Evolutionary conservation across 1,284 basidiomycete genomes (phyloP).

Genomic region (Melampsora larici-populina): DNA sequence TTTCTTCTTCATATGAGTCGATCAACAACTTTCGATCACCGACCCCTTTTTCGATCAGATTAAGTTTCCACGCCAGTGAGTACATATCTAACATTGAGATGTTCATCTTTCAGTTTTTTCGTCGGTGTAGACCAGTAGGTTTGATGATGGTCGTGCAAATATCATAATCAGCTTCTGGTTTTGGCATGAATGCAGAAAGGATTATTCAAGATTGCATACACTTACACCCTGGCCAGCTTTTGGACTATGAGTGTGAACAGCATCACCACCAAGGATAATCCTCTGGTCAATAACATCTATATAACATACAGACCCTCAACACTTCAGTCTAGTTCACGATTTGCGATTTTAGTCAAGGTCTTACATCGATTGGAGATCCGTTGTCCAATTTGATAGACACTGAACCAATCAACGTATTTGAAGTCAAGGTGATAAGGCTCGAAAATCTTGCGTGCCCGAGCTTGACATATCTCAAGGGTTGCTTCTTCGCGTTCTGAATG

Average conservation of each 20-base stretch:
- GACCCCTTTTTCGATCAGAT: conserved; percentile 55
- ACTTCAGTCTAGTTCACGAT: not conserved
- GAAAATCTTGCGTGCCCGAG: conserved; percentile 55
- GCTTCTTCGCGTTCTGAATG: conserved; percentile 50
- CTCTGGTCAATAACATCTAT: conserved; percentile 51
- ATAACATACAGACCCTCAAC: conserved; percentile 46
- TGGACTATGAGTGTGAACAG: conserved; percentile 56
- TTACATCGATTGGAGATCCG: conserved; percentile 45
- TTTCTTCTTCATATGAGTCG: conserved; percentile 55
- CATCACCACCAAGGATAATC: conserved; percentile 55
- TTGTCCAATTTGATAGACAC: conserved; percentile 54
- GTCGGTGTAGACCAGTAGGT: conserved; percentile 25
- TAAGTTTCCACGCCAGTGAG: conserved; percentile 56
- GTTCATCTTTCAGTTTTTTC: conserved; percentile 51
- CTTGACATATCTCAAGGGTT: conserved; percentile 53
- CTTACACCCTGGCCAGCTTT: conserved; percentile 53
- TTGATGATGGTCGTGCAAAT: not conserved
- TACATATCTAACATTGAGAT: conserved; percentile 56
- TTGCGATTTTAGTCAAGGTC: conserved; percentile 43
- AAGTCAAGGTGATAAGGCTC: conserved; percentile 55
- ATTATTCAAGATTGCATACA: not conserved
- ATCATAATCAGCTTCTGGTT: not conserved
- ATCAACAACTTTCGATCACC: conserved; percentile 52
- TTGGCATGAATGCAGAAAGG: not conserved
- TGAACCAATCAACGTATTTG: conserved; percentile 55